Evolutionary conservation across 768 basidiomycete genomes (phyloP).

Genomic region (Serpula lacrymans): DNA sequence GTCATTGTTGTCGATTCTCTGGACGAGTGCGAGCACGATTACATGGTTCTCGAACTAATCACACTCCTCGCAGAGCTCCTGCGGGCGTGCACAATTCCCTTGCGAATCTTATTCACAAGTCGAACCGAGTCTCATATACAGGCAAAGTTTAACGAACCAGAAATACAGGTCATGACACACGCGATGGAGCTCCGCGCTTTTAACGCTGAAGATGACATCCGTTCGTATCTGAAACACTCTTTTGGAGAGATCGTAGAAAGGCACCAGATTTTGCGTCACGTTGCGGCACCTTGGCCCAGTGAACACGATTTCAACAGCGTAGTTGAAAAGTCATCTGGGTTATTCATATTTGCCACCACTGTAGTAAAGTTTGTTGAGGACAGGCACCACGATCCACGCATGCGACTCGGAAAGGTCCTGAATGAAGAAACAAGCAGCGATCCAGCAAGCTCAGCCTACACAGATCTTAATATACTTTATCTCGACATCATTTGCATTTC

Average conservation of each 20-base stretch:
- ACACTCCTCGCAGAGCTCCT: conserved; percentile 16
- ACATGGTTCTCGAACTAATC: conserved; percentile 22
- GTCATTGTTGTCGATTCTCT: conserved; percentile 21
- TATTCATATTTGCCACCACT: conserved; percentile 26
- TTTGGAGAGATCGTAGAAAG: conserved; percentile 12
- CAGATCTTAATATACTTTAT: conserved; percentile 14
- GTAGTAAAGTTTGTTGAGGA: conserved; percentile 22
- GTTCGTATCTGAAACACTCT: conserved; percentile 14
- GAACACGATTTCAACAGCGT: conserved; percentile 15
- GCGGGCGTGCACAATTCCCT: conserved; percentile 8
- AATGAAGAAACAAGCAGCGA: conserved; percentile 5
- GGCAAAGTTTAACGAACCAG: conserved; percentile 12
- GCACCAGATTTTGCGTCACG: conserved; percentile 12
- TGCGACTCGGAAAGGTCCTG: conserved; percentile 12
- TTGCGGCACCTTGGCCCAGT: conserved; percentile 21
- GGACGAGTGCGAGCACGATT: conserved; percentile 23
- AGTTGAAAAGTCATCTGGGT: conserved; percentile 15
- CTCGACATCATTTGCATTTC: conserved; percentile 12
- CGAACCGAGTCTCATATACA: conserved; percentile 16
- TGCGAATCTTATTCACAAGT: conserved; percentile 23
- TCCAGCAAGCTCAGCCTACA: conserved; percentile 7
- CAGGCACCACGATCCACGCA: conserved; percentile 13
- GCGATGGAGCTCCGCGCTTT: conserved; percentile 18
- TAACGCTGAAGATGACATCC: conserved; percentile 18
- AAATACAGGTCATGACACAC: conserved; percentile 8